These are phyloP conservation scores for Dinochytrium kinnereticum DNA, from an alignment of 371 early-diverging fungal species.

Conservation along the genomic window DNA sequence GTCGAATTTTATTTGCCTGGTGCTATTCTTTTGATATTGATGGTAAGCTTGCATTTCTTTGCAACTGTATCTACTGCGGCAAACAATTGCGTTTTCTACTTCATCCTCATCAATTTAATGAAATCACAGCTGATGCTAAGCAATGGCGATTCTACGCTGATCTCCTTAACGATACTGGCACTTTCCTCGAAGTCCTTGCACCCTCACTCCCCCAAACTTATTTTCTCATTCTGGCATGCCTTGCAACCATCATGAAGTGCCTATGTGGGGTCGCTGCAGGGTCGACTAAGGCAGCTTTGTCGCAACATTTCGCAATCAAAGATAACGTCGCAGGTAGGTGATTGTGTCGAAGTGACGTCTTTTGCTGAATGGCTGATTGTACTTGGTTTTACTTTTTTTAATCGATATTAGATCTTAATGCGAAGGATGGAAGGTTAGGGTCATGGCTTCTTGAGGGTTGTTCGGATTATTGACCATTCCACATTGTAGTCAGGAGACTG, in stretches of 20 bases:
- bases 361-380: no score
- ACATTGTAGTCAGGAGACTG: slow-evolving; percentile 41
- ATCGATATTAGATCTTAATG: slow-evolving; percentile 27
- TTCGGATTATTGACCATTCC: neutral
- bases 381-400: neutral
- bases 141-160: slow-evolving; percentile 43
- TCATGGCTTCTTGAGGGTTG: no score
- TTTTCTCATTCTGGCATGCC: slow-evolving; percentile 25
- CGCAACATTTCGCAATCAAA: slow-evolving; percentile 42
- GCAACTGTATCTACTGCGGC: no score
- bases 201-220: slow-evolving; percentile 21
- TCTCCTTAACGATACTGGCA: slow-evolving; percentile 41
- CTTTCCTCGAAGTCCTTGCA: slow-evolving; percentile 30
- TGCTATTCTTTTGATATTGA: slow-evolving; percentile 33
- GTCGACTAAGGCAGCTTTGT: slow-evolving; percentile 38
- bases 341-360: no score
- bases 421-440: slow-evolving; percentile 43
- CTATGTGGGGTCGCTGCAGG: slow-evolving; percentile 46
- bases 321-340: slow-evolving; percentile 43
- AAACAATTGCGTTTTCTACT: no score
- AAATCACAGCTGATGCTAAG: slow-evolving; percentile 28
- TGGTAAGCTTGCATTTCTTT: slow-evolving; percentile 24
- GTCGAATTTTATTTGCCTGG: slow-evolving; percentile 45
- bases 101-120: no score
- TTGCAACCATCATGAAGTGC: slow-evolving; percentile 28